Evolutionary conservation across 2,329 filamentous ascomycete species (phyloP), one percentile per base, ranked within the genome.

Genomic region (Botryotinia narcissicola): DNA sequence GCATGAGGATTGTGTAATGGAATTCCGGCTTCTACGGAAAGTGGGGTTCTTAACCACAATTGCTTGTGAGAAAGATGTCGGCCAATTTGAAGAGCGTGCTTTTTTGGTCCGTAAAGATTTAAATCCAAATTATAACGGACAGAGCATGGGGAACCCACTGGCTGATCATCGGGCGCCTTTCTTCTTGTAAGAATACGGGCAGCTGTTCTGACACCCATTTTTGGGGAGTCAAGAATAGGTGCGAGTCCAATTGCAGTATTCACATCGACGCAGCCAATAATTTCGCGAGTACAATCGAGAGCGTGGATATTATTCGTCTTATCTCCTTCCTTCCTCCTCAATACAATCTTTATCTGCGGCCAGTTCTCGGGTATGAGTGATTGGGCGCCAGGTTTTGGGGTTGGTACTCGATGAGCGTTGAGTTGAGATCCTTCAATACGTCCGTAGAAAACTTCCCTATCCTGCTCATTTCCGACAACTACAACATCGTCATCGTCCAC

Each of bases 361-460:
- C 92, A 94, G 76, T 90, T 88, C 61, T 81, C 81, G 71, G 88
- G 83, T 61, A 87, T 84, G 16, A 92, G 84, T 32, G 87, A 84
- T 74, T 88, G 86, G 37, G 87, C 85, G 44, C 87, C 87, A 1
- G 91, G 89, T 78, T 90, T 93, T 0, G 90, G 89, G 3, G 86
- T 88, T 1, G 93, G 94, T 2, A 95, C 89, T 51, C 85, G 84
- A 78, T 89, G 87, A 75, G 91, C 92, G 75, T 91, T 89, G 60
- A 96, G 84, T 71, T 84, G 88, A 3, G 90, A 88, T 29, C 86
- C 87, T 72, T 93, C 90, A 32, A 97, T 83, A 83, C 92, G 92
- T 60, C 94, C 94, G 79, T 93, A 94, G 82, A 93, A 97, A 5
- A 97, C 91, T 79, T 93, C 90, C 79, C 93, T 89, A 32, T 90